Evolutionary conservation across 2,329 filamentous ascomycete species (phyloP), one percentile per base, ranked within the genome.

Genomic region (Neofusicoccum parvum): DNA sequence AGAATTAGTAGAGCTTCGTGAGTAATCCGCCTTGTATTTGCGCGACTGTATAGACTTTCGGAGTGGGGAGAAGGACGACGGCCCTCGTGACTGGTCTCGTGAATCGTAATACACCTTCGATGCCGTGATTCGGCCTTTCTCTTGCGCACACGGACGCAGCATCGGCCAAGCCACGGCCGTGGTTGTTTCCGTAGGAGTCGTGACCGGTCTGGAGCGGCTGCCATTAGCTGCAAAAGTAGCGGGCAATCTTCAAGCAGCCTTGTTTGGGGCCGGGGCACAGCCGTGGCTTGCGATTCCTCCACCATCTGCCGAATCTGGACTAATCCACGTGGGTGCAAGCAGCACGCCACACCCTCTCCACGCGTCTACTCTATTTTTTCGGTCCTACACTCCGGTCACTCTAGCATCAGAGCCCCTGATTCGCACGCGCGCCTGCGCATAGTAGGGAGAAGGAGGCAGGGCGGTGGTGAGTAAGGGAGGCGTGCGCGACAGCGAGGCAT

Each of bases 41-140:
- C 56, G 32, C 41, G n/a, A n/a, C 56, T 27, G 32, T 45, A 45
- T 45, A 58, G 54, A 45, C 17, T 58, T 58, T 34, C 23, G 23
- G 37, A 4, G n/a, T 23, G n/a, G 14, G 34, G 9, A 36, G 14
- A 39, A 49, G 11, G 15, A 46, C 32, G 23, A 14, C 27, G 10
- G 43, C n/a, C 32, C 41, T 48, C 56, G 56, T 60, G 56, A 60
- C 32, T 37, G n/a, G 5, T 10, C 11, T 17, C 27, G 41, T 36
- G 41, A 60, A 36, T 60, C 56, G 56, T 39, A 43, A 60, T 48
- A 34, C 41, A 36, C 41, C 48, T 27, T 48, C 12, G 15, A 15
- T 15, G 41, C 34, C 34, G 41, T 48, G 56, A 60, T 60, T 60
- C 56, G 56, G 56, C 43, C 56, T 37, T 49, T 60, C 56, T 49